Evolutionary conservation across 1,284 basidiomycete genomes (phyloP).

Genomic region (Cutaneotrichosporon sp.): DNA sequence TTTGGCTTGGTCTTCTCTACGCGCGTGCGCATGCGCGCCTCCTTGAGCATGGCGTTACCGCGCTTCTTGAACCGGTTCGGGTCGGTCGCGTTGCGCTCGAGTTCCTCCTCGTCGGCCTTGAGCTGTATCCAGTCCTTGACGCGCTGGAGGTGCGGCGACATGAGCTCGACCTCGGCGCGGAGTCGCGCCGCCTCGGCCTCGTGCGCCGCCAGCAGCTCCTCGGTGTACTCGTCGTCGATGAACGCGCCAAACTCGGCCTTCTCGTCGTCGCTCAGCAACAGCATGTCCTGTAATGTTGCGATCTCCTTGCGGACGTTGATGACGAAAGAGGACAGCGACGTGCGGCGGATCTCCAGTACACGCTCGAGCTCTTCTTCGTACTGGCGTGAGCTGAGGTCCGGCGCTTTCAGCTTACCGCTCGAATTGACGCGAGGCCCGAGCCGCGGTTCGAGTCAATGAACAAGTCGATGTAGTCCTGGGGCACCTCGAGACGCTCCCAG

Average conservation of each 20-base stretch:
- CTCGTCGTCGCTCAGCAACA: constrained; percentile 80
- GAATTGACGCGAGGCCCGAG: constrained; percentile 35
- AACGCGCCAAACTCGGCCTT: constrained; percentile 72
- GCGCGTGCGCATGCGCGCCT: constrained; percentile 96
- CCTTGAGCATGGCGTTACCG: constrained; percentile 73
- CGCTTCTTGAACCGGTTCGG: constrained; percentile 45
- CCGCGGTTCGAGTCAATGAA: constrained; percentile 47
- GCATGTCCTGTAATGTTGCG: constrained; percentile 70
- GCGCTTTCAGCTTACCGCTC: constrained; percentile 30
- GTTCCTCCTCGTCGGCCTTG: constrained; percentile 82
- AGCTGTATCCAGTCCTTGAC: constrained; percentile 87
- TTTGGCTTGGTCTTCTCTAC: constrained; percentile 92
- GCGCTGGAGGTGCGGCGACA: constrained; percentile 67
- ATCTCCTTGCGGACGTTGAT: constrained; percentile 77
- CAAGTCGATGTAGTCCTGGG: constrained; percentile 38
- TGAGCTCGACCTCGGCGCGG: constrained; percentile 70
- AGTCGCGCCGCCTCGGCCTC: constrained; percentile 79
- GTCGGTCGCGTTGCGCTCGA: constrained; percentile 53
- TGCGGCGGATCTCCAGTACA: constrained; percentile 80
- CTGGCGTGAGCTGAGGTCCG: constrained; percentile 22
- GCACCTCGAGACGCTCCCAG: constrained; percentile 38
- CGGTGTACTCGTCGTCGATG: constrained; percentile 77
- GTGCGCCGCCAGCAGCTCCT: constrained; percentile 79
- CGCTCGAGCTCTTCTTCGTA: constrained; percentile 87
- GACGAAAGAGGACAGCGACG: constrained; percentile 82